A percentile compares a stretch with the other conserved stretches of the same genome.
phyloP scores from a whole-genome alignment of 306 rosid species.

The Dalbergia cochinchinensis region DNA sequence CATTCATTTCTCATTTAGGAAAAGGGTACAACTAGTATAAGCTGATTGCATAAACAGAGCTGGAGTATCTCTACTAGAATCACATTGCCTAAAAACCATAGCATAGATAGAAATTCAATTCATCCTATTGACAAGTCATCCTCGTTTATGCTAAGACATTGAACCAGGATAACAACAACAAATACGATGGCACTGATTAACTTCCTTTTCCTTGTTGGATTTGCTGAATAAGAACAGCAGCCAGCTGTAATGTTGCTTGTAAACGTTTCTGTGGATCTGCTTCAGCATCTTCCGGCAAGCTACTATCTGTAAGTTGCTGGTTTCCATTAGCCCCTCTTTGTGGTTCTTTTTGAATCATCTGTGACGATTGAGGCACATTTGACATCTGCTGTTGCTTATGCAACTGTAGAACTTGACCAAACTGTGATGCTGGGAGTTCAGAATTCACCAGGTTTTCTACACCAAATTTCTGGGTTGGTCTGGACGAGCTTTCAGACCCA shows the following conservation, averaged over 20 bases:
- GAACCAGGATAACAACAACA: slow-evolving; percentile 20
- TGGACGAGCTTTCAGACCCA: slow-evolving; percentile 54
- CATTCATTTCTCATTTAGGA: no score
- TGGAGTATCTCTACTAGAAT: slow-evolving; percentile 30
- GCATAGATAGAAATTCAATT: slow-evolving; percentile 29
- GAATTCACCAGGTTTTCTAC: slow-evolving; percentile 58
- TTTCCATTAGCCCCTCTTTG: slow-evolving; percentile 65
- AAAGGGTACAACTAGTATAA: no score
- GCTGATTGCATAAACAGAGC: background rate
- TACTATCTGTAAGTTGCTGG: slow-evolving; percentile 54
- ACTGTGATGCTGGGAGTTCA: slow-evolving; percentile 59
- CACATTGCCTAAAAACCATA: slow-evolving; percentile 26
- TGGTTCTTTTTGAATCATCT: slow-evolving; percentile 62
- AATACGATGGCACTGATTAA: slow-evolving; percentile 45
- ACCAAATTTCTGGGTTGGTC: slow-evolving; percentile 60
- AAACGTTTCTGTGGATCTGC: slow-evolving; percentile 88
- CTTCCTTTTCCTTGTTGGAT: slow-evolving; percentile 89
- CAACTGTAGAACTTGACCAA: slow-evolving; percentile 61
- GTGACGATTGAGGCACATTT: slow-evolving; percentile 54
- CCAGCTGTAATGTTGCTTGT: slow-evolving; percentile 93
- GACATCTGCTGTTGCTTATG: slow-evolving; percentile 67
- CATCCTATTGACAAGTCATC: slow-evolving; percentile 25
- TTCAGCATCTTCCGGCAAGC: slow-evolving; percentile 64
- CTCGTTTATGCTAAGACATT: background rate
- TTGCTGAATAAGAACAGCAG: slow-evolving; percentile 95